Conservation (phyloP, 352 stramenopile genomes). For the Thalassiosira mediterranea region DNA sequence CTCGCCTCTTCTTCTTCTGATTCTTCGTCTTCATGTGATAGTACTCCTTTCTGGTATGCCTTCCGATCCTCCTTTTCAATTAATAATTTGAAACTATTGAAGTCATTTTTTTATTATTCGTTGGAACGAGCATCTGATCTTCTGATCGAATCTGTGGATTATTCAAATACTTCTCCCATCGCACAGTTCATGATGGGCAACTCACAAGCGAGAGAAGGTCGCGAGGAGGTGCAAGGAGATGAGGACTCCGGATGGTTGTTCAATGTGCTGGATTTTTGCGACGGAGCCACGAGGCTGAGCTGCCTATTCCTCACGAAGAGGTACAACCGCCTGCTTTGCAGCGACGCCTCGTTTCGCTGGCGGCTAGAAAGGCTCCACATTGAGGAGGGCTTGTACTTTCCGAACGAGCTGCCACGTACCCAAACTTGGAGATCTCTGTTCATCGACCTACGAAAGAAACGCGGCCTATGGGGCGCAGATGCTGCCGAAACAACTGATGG, state of each 20-base stretch:
- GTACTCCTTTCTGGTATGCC: no score
- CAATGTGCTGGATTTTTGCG: conserved; percentile 32
- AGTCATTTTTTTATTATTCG: no score
- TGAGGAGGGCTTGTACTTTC: conserved; percentile 39
- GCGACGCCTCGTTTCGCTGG: conserved; percentile 38
- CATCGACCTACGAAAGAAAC: conserved; percentile 29
- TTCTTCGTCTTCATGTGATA: no score
- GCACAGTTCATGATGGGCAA: not conserved
- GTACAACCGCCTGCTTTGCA: conserved; percentile 29
- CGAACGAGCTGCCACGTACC: conserved; percentile 1
- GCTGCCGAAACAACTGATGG: not conserved
- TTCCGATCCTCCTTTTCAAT: no score
- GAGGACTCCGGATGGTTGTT: conserved; percentile 37
- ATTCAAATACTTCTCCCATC: no score
- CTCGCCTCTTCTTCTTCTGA: no score
- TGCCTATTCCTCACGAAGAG: conserved; percentile 25
- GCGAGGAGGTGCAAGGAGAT: not conserved
- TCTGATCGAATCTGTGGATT: no score
- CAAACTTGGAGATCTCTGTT: conserved; percentile 25
- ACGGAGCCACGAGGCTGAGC: conserved; percentile 8
- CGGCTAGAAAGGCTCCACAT: conserved; percentile 32
- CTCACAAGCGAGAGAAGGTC: not conserved
- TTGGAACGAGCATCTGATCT: no score
- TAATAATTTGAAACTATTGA: no score
- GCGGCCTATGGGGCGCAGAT: conserved; percentile 21